phyloP scores from a whole-genome alignment of 495 filamentous ascomycete genomes.

The Glutinoglossum americanum region DNA sequence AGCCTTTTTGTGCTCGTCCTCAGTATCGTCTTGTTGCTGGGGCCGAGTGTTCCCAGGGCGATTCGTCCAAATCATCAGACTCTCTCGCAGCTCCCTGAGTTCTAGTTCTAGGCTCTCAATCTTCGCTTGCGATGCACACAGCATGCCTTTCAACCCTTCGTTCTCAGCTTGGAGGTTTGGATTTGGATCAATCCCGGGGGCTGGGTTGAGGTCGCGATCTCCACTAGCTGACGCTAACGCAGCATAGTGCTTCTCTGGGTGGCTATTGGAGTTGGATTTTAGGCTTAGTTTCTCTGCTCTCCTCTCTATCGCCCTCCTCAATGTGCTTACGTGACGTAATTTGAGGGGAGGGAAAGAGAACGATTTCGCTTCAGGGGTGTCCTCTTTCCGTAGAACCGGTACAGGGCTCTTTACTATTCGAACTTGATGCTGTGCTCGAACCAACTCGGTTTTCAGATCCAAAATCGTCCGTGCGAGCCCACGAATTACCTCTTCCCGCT shows the following conservation, averaged over 20 bases:
- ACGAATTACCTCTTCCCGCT: conserved; percentile 7
- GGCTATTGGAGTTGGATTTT: background rate
- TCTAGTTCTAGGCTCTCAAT: background rate
- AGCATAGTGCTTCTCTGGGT: background rate
- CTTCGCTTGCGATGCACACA: background rate
- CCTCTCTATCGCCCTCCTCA: background rate
- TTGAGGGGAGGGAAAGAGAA: conserved; percentile 3
- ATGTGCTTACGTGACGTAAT: conserved; percentile 1
- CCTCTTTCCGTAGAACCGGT: background rate
- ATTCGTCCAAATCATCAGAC: background rate
- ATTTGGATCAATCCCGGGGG: background rate
- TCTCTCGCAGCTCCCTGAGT: background rate
- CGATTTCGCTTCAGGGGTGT: background rate
- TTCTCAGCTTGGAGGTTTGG: background rate
- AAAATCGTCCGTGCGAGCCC: conserved; percentile 11
- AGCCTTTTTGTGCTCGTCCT: background rate
- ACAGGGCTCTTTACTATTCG: background rate
- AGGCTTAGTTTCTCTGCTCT: conserved; percentile 1
- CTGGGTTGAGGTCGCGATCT: background rate
- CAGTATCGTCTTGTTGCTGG: background rate
- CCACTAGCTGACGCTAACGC: background rate
- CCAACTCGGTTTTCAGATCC: conserved; percentile 3
- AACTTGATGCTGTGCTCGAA: conserved; percentile 1
- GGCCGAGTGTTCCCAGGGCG: background rate
- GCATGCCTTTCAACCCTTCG: background rate